Percentiles rank a stretch among this genome's conserved stretches.
These are phyloP conservation scores for Solanum gandarillasii DNA, from an alignment of 257 asterid genomes.

Conservation along the genomic window DNA sequence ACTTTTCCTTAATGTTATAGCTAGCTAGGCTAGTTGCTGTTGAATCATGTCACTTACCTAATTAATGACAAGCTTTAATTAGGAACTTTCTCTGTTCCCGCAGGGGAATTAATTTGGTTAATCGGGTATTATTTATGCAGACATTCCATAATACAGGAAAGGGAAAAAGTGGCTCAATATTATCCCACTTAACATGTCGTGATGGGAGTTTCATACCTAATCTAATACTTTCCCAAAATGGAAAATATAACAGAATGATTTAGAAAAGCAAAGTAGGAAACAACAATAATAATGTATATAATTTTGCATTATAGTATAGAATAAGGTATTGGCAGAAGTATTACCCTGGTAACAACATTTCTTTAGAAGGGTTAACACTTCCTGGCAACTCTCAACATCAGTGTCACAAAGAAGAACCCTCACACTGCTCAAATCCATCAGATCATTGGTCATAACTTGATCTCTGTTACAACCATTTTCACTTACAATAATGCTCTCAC, in stretches of 20 bases:
- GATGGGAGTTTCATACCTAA: neutral
- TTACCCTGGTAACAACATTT: conserved; percentile 53
- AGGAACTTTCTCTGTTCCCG: neutral
- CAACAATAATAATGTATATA: neutral
- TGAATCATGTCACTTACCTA: neutral
- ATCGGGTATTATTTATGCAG: neutral
- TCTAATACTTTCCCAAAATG: neutral
- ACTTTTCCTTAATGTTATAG: neutral
- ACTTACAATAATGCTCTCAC: neutral
- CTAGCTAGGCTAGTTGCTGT: neutral
- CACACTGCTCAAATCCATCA: conserved; percentile 19
- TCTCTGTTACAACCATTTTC: neutral
- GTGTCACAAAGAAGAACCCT: conserved; percentile 45
- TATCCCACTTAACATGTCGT: neutral
- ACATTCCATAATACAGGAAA: neutral
- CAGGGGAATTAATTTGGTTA: neutral
- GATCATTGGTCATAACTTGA: neutral
- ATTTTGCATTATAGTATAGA: neutral
- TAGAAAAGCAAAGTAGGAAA: neutral
- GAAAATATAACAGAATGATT: neutral
- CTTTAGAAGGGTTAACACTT: conserved; percentile 35
- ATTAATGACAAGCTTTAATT: neutral
- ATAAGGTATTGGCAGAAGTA: neutral
- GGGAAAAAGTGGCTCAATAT: neutral
- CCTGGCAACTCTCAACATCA: conserved; percentile 39